Evolutionary conservation across 352 stramenopile species (phyloP).

Genomic region (Pythium grandisporangium): DNA sequence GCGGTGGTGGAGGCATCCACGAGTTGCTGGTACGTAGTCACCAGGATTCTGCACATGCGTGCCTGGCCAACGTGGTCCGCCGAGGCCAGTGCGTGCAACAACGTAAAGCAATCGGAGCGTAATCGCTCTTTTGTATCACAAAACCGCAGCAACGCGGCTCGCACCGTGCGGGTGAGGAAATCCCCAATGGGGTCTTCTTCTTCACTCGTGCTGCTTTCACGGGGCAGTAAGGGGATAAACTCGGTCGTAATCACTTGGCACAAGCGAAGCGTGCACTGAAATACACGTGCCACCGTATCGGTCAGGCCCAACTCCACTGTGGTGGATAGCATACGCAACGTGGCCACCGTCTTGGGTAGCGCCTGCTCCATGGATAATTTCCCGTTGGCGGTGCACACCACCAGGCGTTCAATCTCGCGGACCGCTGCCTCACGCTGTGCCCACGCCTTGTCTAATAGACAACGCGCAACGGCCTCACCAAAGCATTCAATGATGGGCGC

Average conservation of each 20-base stretch:
- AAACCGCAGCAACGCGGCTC: constrained; percentile 60
- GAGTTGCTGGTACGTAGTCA: constrained; percentile 43
- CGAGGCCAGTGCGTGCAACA: constrained; percentile 51
- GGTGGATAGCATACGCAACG: constrained; percentile 41
- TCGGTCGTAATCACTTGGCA: constrained; percentile 63
- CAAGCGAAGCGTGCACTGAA: constrained; percentile 63
- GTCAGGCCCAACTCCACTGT: constrained; percentile 62
- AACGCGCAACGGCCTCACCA: constrained; percentile 64
- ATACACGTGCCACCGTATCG: constrained; percentile 68
- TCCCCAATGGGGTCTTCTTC: constrained; percentile 40
- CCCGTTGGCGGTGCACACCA: constrained; percentile 41
- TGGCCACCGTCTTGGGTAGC: constrained; percentile 46
- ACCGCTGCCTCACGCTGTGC: constrained; percentile 63
- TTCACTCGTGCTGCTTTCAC: neutral
- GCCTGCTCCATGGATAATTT: constrained; percentile 28
- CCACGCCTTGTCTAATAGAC: constrained; percentile 74
- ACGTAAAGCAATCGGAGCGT: constrained; percentile 58
- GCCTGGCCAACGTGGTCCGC: constrained; percentile 49
- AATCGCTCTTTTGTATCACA: constrained; percentile 71
- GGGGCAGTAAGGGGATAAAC: constrained; percentile 50
- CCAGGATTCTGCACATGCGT: constrained; percentile 52
- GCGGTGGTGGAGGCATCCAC: constrained; percentile 15
- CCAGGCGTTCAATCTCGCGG: constrained; percentile 61
- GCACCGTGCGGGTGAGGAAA: constrained; percentile 49
- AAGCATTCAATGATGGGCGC: constrained; percentile 41